Evolutionary conservation across 345 rosid genomes (phyloP).

Genomic region (Cardamine chenopodiifolia): DNA sequence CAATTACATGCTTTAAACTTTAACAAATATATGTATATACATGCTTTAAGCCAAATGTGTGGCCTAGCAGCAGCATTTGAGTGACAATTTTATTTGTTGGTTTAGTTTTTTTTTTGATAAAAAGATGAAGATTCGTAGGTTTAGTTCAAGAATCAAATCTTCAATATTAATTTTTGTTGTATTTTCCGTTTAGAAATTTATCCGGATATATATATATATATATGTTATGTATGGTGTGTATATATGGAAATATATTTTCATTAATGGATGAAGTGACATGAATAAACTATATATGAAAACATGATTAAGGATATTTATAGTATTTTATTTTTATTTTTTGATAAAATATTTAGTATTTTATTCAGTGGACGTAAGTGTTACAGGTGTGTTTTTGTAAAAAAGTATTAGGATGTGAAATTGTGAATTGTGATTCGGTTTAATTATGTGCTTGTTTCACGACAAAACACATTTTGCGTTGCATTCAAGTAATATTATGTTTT

Average conservation of each 20-base stretch:
- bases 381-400: not conserved
- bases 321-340: not conserved
- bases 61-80: not conserved
- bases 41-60: slow-evolving; percentile 9
- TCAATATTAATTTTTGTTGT: not conserved
- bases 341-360: not conserved
- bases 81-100: not conserved
- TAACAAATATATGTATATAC: not conserved
- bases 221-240: no score
- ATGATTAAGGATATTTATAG: not conserved
- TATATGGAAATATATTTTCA: not conserved
- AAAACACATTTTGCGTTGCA: slow-evolving; percentile 26
- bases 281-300: not conserved
- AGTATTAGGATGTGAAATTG: not conserved
- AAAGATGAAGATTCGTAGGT: no score
- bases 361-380: not conserved
- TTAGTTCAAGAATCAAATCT: not conserved
- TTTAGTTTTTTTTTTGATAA: no score
- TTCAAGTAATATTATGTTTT: slow-evolving; percentile 5
- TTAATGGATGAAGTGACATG: not conserved
- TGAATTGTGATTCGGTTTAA: not conserved
- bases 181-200: not conserved
- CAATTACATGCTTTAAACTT: slow-evolving; percentile 5
- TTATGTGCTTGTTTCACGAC: slow-evolving; percentile 12
- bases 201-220: not conserved